Conservation (phyloP, 352 stramenopile genomes). For the Pythium guiyangense region DNA sequence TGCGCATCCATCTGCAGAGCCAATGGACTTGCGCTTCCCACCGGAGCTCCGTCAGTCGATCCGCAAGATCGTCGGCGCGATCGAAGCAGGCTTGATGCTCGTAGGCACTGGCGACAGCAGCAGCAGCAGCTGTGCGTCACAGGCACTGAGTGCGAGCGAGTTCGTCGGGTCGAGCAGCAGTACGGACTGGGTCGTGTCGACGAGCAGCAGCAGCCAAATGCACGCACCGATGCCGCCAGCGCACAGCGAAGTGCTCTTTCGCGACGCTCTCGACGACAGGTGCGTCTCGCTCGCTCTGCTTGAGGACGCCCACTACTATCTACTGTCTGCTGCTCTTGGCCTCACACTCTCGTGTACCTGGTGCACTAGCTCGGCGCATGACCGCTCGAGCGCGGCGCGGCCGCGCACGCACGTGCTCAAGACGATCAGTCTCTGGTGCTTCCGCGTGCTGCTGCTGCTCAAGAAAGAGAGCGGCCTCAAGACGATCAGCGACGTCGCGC, state of each 20-base stretch:
- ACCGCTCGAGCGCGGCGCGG: background rate
- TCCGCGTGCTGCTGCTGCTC: constrained; percentile 66
- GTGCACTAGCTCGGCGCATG: constrained; percentile 2
- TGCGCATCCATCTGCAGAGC: constrained; percentile 53
- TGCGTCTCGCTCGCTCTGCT: constrained; percentile 14
- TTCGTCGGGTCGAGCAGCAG: background rate
- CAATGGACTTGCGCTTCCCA: constrained; percentile 47
- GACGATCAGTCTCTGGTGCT: constrained; percentile 59
- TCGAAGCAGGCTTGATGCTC: constrained; percentile 28
- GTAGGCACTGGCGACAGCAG: constrained; percentile 14
- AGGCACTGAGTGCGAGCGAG: background rate
- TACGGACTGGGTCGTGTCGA: constrained; percentile 4
- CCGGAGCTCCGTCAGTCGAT: constrained; percentile 55
- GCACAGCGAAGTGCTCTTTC: background rate
- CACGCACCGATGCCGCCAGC: background rate
- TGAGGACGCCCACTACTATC: too few species aligned
- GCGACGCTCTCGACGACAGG: constrained; percentile 36
- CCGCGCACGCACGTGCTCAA: constrained; percentile 16
- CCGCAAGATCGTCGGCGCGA: constrained; percentile 37
- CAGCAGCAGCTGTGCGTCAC: background rate
- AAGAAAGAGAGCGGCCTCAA: constrained; percentile 76
- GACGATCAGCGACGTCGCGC: constrained; percentile 37
- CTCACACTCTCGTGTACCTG: background rate
- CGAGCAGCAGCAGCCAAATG: constrained; percentile 10
- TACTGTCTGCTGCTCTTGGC: constrained; percentile 2